phyloP scores from a whole-genome alignment of 202 grass and related monocot genomes.

The Elaeis oleifera region DNA sequence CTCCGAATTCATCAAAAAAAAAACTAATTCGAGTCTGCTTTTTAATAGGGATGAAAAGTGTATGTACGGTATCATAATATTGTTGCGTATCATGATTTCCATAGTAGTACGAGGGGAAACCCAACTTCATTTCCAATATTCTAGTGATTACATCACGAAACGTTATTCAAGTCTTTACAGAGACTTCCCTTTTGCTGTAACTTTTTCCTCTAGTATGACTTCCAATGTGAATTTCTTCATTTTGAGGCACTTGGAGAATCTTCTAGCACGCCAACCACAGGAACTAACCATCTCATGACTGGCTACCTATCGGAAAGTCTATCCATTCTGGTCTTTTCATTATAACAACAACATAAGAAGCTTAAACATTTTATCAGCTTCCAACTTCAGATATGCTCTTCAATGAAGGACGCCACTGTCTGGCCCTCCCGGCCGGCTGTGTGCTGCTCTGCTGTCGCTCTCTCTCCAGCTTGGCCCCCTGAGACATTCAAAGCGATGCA shows the following conservation, averaged over 20 bases:
- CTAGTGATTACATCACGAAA: constrained; percentile 3
- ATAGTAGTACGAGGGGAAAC: neutral
- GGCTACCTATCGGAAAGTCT: neutral
- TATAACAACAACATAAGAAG: constrained; percentile 1
- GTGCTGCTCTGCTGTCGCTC: constrained; percentile 40
- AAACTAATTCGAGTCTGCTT: neutral
- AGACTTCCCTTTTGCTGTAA: neutral
- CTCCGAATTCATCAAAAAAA: too few relatives aligned
- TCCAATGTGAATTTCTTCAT: too few relatives aligned
- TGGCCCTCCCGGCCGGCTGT: constrained; percentile 23
- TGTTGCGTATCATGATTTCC: neutral
- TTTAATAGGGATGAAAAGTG: neutral
- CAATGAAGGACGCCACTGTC: constrained; percentile 89
- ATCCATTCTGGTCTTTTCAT: neutral
- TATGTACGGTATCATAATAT: neutral
- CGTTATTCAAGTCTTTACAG: neutral
- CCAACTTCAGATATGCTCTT: constrained; percentile 79
- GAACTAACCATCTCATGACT: neutral
- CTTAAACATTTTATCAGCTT: constrained; percentile 22
- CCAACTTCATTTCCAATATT: neutral
- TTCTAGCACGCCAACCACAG: neutral
- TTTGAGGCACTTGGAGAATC: neutral
- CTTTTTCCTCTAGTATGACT: too few relatives aligned
- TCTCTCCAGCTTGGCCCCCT: constrained; percentile 54
- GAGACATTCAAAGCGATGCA: constrained; percentile 4